Conservation (phyloP, 768 basidiomycete genomes). For the Krasilnikovozyma curviuscula region DNA sequence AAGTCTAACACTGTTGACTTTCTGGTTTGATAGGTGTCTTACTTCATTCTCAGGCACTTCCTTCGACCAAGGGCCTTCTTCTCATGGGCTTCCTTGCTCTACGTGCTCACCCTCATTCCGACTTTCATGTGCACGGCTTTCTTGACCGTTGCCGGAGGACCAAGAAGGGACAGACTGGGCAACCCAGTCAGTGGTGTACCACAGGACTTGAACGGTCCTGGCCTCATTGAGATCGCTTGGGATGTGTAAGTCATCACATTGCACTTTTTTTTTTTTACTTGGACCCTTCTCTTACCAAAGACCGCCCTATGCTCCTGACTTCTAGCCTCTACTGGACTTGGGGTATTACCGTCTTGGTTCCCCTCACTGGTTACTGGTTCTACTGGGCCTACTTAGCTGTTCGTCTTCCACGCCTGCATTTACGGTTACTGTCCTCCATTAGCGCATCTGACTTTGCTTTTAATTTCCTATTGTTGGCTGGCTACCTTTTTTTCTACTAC, state of each 20-base stretch:
- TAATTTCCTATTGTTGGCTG: no score
- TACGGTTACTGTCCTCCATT: no score
- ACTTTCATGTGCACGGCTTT: background rate
- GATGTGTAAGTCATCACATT: background rate
- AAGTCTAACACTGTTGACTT: background rate
- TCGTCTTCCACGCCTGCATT: no score
- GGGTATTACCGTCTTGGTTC: no score
- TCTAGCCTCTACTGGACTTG: no score
- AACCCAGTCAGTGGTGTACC: background rate
- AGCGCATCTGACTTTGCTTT: no score
- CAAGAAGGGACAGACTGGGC: background rate
- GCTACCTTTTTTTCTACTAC: background rate
- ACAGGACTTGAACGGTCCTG: background rate
- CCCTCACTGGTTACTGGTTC: no score
- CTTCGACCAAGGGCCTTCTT: slow-evolving; percentile 1
- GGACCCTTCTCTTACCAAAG: background rate
- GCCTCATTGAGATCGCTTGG: background rate
- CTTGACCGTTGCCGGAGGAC: background rate
- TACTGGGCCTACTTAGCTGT: no score
- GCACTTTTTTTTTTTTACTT: background rate
- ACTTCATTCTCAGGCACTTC: background rate
- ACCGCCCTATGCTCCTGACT: no score
- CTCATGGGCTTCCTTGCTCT: slow-evolving; percentile 3
- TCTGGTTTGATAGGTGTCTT: background rate
- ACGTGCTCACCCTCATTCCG: slow-evolving; percentile 3